Conservation (phyloP, 768 basidiomycete species). For the Galerina sulciceps region DNA sequence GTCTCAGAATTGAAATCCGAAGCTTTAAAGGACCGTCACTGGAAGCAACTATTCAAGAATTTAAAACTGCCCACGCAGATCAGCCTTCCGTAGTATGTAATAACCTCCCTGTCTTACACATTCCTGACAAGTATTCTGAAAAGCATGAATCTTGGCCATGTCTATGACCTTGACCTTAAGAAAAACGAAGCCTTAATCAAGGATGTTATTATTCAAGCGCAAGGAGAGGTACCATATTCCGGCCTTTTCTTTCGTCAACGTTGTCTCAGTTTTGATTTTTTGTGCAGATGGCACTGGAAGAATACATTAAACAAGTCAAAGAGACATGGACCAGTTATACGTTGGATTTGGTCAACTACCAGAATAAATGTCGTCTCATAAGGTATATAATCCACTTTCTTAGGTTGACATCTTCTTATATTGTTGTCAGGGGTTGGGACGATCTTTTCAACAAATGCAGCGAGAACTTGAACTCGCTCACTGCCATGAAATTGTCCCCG, state of each 20-base stretch:
- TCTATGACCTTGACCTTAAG: slow-evolving; percentile 96
- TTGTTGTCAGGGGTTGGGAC: slow-evolving; percentile 81
- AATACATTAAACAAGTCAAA: slow-evolving; percentile 95
- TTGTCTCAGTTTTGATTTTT: slow-evolving; percentile 29
- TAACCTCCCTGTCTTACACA: neutral
- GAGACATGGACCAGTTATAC: slow-evolving; percentile 97
- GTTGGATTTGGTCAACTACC: slow-evolving; percentile 95
- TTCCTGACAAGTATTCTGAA: slow-evolving; percentile 3
- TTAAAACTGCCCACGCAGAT: slow-evolving; percentile 77
- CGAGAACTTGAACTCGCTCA: slow-evolving; percentile 94
- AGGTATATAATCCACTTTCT: slow-evolving; percentile 43
- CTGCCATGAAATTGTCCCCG: slow-evolving; percentile 97
- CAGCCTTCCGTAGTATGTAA: slow-evolving; percentile 70
- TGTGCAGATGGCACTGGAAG: slow-evolving; percentile 88
- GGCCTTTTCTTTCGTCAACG: neutral
- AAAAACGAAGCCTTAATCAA: slow-evolving; percentile 90
- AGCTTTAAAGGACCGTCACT: slow-evolving; percentile 95
- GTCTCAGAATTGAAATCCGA: slow-evolving; percentile 97
- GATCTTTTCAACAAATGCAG: slow-evolving; percentile 96
- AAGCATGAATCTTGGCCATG: slow-evolving; percentile 94
- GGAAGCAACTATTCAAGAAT: slow-evolving; percentile 95
- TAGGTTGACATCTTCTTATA: slow-evolving; percentile 3
- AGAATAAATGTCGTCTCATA: slow-evolving; percentile 97
- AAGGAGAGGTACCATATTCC: slow-evolving; percentile 81
- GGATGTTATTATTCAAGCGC: slow-evolving; percentile 95